Evolutionary conservation across 1,284 basidiomycete genomes (phyloP).

Genomic region (Erythrobasidium hasegawianum): DNA sequence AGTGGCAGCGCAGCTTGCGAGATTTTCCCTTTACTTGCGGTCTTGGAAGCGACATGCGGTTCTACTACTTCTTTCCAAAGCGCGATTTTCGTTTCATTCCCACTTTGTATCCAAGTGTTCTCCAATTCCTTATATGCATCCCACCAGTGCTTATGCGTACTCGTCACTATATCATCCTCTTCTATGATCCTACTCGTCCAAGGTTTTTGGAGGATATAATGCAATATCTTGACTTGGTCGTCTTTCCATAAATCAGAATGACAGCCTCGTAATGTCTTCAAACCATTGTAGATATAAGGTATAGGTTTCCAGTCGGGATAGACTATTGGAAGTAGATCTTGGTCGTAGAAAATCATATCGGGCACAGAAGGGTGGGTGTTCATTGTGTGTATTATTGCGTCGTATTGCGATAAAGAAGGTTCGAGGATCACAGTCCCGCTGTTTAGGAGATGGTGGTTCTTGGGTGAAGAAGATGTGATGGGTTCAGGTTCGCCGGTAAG

Average conservation of each 20-base stretch:
- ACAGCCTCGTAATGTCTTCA: constrained; percentile 68
- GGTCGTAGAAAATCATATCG: constrained; percentile 79
- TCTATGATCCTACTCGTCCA: constrained; percentile 57
- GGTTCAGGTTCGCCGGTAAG: constrained; percentile 53
- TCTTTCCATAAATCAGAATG: constrained; percentile 73
- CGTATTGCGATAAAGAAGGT: constrained; percentile 60
- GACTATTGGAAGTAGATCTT: constrained; percentile 78
- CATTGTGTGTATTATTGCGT: constrained; percentile 60
- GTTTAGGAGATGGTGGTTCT: constrained; percentile 76
- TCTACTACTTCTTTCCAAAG: constrained; percentile 21
- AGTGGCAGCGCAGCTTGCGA: too few relatives aligned
- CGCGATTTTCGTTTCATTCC: constrained; percentile 5
- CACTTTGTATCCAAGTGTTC: constrained; percentile 7
- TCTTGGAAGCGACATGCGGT: constrained; percentile 19
- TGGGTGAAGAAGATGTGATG: constrained; percentile 55
- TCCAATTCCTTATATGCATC: constrained; percentile 28
- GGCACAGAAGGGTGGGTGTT: constrained; percentile 64
- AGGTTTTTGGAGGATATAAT: constrained; percentile 48
- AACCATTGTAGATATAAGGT: constrained; percentile 65
- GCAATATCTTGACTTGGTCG: constrained; percentile 59
- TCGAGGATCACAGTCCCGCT: constrained; percentile 80
- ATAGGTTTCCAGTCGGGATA: constrained; percentile 63
- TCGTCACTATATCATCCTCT: constrained; percentile 47
- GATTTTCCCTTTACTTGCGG: too few relatives aligned
- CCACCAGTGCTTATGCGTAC: constrained; percentile 36